phyloP scores from a whole-genome alignment of 352 stramenopile genomes.

The Phytophthora pluvialis region DNA sequence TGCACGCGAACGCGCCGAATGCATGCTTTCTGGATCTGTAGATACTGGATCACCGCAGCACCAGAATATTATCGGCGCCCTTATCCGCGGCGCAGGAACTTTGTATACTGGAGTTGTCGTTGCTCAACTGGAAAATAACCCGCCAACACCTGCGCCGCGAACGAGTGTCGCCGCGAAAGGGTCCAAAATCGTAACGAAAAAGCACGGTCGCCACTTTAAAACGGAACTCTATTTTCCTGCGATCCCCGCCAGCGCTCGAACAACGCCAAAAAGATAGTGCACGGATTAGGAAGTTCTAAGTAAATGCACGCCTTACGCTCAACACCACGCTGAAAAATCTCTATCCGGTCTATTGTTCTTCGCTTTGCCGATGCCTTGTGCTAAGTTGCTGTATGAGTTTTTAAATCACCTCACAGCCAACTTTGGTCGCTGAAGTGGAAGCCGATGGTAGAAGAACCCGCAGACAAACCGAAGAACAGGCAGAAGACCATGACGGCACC shows the following conservation, averaged over 20 bases:
- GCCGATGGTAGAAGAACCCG: conserved; percentile 39
- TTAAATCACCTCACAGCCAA: conserved; percentile 46
- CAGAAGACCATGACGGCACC: conserved; percentile 45
- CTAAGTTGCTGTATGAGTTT: neutral
- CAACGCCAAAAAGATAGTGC: conserved; percentile 15
- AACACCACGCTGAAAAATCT: neutral
- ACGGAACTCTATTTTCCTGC: conserved; percentile 44
- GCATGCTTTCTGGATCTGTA: conserved; percentile 15
- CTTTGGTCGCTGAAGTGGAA: conserved; percentile 54
- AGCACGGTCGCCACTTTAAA: conserved; percentile 40
- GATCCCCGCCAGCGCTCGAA: conserved; percentile 14
- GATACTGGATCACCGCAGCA: conserved; percentile 9
- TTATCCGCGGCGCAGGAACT: conserved; percentile 29
- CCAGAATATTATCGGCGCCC: conserved; percentile 40
- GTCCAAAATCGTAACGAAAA: conserved; percentile 34
- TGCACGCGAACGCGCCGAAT: conserved; percentile 10
- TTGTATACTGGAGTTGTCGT: conserved; percentile 44
- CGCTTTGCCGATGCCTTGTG: neutral
- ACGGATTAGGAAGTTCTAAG: neutral
- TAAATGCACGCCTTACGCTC: neutral
- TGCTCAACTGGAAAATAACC: conserved; percentile 14
- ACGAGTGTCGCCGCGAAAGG: conserved; percentile 4
- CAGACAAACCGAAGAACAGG: neutral
- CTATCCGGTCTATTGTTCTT: neutral
- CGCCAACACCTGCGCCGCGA: conserved; percentile 2